Base-by-base conservation (phyloP, 2,329 filamentous ascomycete genomes). In the Penicillium decumbens region DNA sequence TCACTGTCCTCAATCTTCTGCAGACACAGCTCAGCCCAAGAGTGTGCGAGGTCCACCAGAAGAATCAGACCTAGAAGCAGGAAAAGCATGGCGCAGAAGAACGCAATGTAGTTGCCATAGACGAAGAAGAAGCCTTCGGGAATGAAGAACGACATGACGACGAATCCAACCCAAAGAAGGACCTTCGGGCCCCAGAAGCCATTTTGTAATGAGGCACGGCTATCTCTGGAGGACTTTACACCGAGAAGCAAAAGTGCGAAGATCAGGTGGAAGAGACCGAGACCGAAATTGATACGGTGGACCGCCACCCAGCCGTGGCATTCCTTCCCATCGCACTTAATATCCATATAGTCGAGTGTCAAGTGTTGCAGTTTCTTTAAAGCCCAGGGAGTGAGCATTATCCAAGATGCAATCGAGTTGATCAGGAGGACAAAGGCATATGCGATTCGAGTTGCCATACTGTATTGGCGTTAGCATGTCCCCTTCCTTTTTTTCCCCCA, bases 101-200 rank as follows among this genome's bases (percentile, higher is more conserved):
- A 85, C 46, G 92, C 85, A 59, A 97, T 82, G 67, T 96, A 97
- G 70, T 95, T 95, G 56, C 93, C 93, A 85, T 90, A 98, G 57
- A 95, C 83, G 65, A 95, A 83, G 75, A 96, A 97, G 78, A 98
- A 97, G 25, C 77, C 78, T 66, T 98, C 92, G 13, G 93, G 93
- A 49, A 98, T 96, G 64, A 98, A 82, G 77, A 97, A 98, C 24
- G 91, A 95, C 50, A 95, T 68, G 51, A 96, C 88, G 52, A 97
- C 84, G 59, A 97, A 81, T 12, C 79, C 83, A 43, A 96, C 67
- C 93, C 93, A 98, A 45, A 84, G 82, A 52, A 96, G 82, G 50
- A 98, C 80, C 75, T 98, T 98, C 40, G 93, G 93, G 1, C 91
- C 93, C 93, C 93, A 98, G 72, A 89, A 98, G n/a, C 92, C 93